Conservation (phyloP, 768 basidiomycete species). For the Infundibulicybe gibba region DNA sequence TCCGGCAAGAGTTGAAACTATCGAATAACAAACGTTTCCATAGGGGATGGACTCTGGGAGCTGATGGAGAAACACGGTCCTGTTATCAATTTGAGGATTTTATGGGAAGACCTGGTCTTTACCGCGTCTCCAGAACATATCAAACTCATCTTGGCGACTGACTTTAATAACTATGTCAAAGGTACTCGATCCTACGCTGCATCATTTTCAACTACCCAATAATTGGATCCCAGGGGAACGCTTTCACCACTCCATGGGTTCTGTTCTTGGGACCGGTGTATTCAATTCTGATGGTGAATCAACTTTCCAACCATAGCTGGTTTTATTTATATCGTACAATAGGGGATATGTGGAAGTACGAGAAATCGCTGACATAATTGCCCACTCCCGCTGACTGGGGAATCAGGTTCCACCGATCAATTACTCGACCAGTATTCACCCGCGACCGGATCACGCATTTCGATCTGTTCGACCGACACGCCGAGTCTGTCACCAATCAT, state of each 20-base stretch:
- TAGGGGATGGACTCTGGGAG: constrained; percentile 42
- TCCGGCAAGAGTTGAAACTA: neutral
- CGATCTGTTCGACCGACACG: constrained; percentile 55
- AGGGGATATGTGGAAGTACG: constrained; percentile 49
- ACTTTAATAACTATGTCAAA: constrained; percentile 59
- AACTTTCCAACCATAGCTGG: neutral
- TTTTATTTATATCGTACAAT: neutral
- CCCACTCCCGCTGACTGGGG: no score
- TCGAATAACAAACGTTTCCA: neutral
- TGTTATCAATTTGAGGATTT: constrained; percentile 38
- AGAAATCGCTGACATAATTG: no score
- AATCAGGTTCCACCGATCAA: constrained; percentile 55
- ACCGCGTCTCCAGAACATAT: constrained; percentile 53
- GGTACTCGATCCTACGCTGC: constrained; percentile 23
- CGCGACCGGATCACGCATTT: constrained; percentile 58
- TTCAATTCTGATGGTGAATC: constrained; percentile 63
- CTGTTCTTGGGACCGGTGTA: constrained; percentile 59
- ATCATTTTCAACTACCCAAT: neutral
- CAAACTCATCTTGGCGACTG: constrained; percentile 52
- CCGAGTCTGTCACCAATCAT: constrained; percentile 36
- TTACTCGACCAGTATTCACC: constrained; percentile 64
- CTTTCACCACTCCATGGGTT: constrained; percentile 39
- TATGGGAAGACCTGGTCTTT: constrained; percentile 43
- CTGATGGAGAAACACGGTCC: constrained; percentile 32
- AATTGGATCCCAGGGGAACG: constrained; percentile 27